A percentile compares a stretch with the other conserved stretches of the same genome.
Conservation (phyloP, 805 yeast species). For the Teunomyces tritomae region DNA sequence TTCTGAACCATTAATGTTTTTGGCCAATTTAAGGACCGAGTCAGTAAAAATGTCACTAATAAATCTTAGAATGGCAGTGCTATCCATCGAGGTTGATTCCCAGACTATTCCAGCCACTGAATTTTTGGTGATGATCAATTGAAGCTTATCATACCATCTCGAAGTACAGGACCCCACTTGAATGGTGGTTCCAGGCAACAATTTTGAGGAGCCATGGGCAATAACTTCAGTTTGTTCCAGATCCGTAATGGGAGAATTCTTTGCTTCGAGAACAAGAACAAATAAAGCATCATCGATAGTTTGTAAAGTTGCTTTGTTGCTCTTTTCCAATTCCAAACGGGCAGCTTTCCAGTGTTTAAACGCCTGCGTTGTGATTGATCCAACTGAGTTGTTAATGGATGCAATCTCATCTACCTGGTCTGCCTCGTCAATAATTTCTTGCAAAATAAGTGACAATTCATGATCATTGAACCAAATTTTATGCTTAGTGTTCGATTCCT, state of each 20-base stretch:
- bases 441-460: constrained; percentile 46
- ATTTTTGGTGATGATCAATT: constrained; percentile 51
- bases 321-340: constrained; percentile 37
- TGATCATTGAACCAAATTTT: constrained; percentile 53
- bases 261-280: constrained; percentile 48
- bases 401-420: constrained; percentile 31
- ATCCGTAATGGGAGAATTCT: constrained; percentile 43
- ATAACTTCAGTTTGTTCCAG: constrained; percentile 49
- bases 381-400: constrained; percentile 46
- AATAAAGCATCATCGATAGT: constrained; percentile 50
- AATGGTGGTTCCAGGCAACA: constrained; percentile 41
- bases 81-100: constrained; percentile 58
- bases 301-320: constrained; percentile 36
- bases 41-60: constrained; percentile 59
- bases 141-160: constrained; percentile 59
- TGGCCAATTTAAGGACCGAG: constrained; percentile 53
- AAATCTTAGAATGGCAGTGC: constrained; percentile 55
- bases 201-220: constrained; percentile 50
- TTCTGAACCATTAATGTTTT: constrained; percentile 55
- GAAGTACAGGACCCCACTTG: constrained; percentile 59
- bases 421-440: constrained; percentile 42
- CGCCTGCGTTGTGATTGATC: constrained; percentile 54
- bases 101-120: constrained; percentile 60
- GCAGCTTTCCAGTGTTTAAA: constrained; percentile 49
- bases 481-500: constrained; percentile 20